Base-by-base conservation (phyloP, 176 grass and related monocot genomes). In the Panicum miliaceum region DNA sequence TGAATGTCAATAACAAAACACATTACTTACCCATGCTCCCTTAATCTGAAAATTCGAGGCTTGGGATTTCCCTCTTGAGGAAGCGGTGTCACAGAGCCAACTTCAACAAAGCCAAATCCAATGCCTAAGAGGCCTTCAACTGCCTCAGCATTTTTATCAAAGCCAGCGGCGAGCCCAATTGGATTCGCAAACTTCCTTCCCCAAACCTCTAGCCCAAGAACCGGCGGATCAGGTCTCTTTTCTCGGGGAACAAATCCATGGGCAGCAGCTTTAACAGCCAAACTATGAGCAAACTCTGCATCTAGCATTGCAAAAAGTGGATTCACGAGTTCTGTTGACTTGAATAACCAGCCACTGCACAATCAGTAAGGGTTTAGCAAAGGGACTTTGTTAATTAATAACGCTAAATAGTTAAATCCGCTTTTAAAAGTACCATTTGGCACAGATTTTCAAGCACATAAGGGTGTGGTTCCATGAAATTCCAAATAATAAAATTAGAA, bases 91-190 rank as follows among this genome's bases (percentile, higher is more conserved):
- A 96, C 96, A 58, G 91, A 99, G 25, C 96, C 96, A 89, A 99
- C 96, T 87, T 99, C 96, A 43, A 99, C 91, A 91, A 96, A 99
- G 43, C 96, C 96, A 84, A 99, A 99, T 13, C 96, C 96, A 68
- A 99, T 61, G 35, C 96, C 96, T 71, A 96, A 62, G 38, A 99
- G 81, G 68, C 91, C 89, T 87, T 99, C 96, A 71, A 99, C 84
- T 71, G 96, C 96, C 88, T 96, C 86, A 7, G 93, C 96, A 84
- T 99, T 92, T 89, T 99, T 99, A 87, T 99, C 96, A 75, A 99
- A 99, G 62, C 96, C 96, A 79, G 96, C 96, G 62, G 96, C 96
- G 74, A 99, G 86, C 16, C 96, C 96, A 38, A 99, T 79, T 64
- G 96, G 96, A 80, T 99, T 99, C 10, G 91, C 64, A 74, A 99